A percentile compares a stretch with the other conserved stretches of the same genome.
Conservation (phyloP, 2,329 filamentous ascomycete species). For the Stachybotrys echinatus region DNA sequence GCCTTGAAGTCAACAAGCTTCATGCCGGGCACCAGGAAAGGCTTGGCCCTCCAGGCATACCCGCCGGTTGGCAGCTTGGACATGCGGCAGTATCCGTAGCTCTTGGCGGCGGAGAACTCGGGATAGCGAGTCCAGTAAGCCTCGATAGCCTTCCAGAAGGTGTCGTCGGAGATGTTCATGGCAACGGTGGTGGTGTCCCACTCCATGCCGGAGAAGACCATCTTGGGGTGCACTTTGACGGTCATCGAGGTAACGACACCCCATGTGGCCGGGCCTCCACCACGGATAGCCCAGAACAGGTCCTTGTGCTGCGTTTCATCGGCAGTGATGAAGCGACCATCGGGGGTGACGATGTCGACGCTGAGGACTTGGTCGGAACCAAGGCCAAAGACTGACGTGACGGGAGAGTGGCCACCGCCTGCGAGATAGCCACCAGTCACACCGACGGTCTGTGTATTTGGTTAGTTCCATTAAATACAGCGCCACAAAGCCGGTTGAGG, state of each 20-base stretch:
- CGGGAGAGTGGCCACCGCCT: slow-evolving; percentile 44
- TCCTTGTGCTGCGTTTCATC: slow-evolving; percentile 35
- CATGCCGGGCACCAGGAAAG: slow-evolving; percentile 29
- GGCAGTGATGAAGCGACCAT: slow-evolving; percentile 35
- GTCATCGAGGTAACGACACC: slow-evolving; percentile 34
- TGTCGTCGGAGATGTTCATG: slow-evolving; percentile 21
- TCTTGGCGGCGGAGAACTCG: slow-evolving; percentile 18
- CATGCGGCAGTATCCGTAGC: slow-evolving; percentile 20
- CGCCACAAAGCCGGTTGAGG: neutral
- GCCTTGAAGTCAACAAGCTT: slow-evolving; percentile 23
- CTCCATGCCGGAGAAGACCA: slow-evolving; percentile 21
- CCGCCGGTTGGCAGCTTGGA: slow-evolving; percentile 10
- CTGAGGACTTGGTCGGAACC: slow-evolving; percentile 43
- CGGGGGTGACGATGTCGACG: slow-evolving; percentile 41
- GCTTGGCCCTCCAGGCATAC: slow-evolving; percentile 21
- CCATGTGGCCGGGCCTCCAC: slow-evolving; percentile 37
- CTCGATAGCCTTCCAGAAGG: slow-evolving; percentile 25
- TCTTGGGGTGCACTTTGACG: slow-evolving; percentile 25
- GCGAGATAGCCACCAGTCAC: slow-evolving; percentile 19
- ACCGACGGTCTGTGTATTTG: slow-evolving; percentile 15
- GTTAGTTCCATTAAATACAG: too few relatives aligned
- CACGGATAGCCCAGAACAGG: slow-evolving; percentile 45
- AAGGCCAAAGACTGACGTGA: slow-evolving; percentile 37
- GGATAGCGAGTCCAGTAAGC: slow-evolving; percentile 25
- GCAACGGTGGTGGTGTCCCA: slow-evolving; percentile 28